phyloP scores from a whole-genome alignment of 2,329 filamentous ascomycete species.

The Penicillium brevicompactum region DNA sequence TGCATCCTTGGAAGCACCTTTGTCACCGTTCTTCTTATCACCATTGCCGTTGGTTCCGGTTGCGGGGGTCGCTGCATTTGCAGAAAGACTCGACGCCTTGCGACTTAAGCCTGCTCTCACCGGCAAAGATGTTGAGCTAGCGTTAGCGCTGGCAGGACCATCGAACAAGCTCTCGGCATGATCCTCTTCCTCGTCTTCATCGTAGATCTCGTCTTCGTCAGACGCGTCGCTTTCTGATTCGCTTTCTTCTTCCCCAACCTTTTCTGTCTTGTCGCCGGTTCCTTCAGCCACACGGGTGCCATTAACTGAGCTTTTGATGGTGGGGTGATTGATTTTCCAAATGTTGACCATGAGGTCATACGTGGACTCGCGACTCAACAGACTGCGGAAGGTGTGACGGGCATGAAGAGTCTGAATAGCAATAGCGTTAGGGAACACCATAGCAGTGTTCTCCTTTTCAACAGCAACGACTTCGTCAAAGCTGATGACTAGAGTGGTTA shows the following conservation, averaged over 20 bases:
- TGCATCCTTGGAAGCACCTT: slow-evolving; percentile 40
- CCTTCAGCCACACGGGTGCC: slow-evolving; percentile 81
- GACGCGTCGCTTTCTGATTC: slow-evolving; percentile 77
- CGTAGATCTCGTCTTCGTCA: slow-evolving; percentile 66
- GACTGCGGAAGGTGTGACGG: slow-evolving; percentile 92
- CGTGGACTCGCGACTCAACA: slow-evolving; percentile 90
- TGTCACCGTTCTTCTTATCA: slow-evolving; percentile 53
- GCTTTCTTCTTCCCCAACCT: slow-evolving; percentile 64
- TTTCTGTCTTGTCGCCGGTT: slow-evolving; percentile 86
- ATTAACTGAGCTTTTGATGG: slow-evolving; percentile 86
- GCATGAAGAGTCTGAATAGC: slow-evolving; percentile 96
- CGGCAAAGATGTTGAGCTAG: slow-evolving; percentile 52
- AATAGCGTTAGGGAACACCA: slow-evolving; percentile 95
- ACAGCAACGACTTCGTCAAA: slow-evolving; percentile 98
- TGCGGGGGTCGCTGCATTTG: slow-evolving; percentile 36
- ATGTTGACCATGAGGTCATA: slow-evolving; percentile 98
- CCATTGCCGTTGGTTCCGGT: slow-evolving; percentile 37
- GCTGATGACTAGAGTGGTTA: slow-evolving; percentile 94
- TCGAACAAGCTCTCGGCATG: slow-evolving; percentile 64
- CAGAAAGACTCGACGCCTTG: slow-evolving; percentile 66
- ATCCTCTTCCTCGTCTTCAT: slow-evolving; percentile 54
- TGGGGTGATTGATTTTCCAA: slow-evolving; percentile 95
- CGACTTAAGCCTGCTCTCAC: slow-evolving; percentile 60
- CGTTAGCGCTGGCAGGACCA: slow-evolving; percentile 55
- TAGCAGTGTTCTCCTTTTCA: slow-evolving; percentile 92